phyloP scores from a whole-genome alignment of 2,329 filamentous ascomycete species.

The Elsinoe perseae region DNA sequence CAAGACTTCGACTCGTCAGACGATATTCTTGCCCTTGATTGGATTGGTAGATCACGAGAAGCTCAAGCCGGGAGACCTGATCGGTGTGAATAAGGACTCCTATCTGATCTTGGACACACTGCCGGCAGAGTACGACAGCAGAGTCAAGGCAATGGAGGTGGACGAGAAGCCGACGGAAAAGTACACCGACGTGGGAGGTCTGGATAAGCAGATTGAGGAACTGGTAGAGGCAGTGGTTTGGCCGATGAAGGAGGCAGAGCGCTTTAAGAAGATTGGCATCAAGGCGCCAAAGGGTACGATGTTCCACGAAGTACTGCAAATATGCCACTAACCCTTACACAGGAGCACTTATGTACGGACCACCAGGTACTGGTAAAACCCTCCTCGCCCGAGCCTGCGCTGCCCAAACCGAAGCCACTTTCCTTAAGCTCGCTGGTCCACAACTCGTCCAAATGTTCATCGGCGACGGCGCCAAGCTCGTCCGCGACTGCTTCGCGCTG shows the following conservation, averaged over 20 bases:
- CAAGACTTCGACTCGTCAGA: slow-evolving; percentile 97
- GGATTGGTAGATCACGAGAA: slow-evolving; percentile 92
- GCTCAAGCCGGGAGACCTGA: slow-evolving; percentile 90
- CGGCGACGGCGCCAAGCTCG: slow-evolving; percentile 93
- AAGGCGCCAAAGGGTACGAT: slow-evolving; percentile 89
- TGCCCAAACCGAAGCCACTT: slow-evolving; percentile 95
- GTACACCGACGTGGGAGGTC: slow-evolving; percentile 92
- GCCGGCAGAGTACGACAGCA: slow-evolving; percentile 94
- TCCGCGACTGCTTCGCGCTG: slow-evolving; percentile 92
- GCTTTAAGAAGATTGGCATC: slow-evolving; percentile 99
- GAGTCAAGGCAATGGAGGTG: slow-evolving; percentile 99
- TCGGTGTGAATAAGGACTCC: slow-evolving; percentile 98
- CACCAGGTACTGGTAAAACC: slow-evolving; percentile 83
- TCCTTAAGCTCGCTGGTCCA: slow-evolving; percentile 94
- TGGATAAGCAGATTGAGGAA: slow-evolving; percentile 99
- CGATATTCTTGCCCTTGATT: slow-evolving; percentile 95
- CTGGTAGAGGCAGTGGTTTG: slow-evolving; percentile 96
- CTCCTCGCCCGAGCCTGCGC: slow-evolving; percentile 91
- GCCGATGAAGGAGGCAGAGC: slow-evolving; percentile 99
- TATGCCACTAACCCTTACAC: neutral
- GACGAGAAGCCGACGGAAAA: slow-evolving; percentile 99
- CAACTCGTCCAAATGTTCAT: slow-evolving; percentile 99
- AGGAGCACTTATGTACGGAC: slow-evolving; percentile 98
- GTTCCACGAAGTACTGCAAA: neutral
- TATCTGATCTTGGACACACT: slow-evolving; percentile 95